Conservation (phyloP, 1,139 yeast species). For the Tardiomyces depauwii region DNA sequence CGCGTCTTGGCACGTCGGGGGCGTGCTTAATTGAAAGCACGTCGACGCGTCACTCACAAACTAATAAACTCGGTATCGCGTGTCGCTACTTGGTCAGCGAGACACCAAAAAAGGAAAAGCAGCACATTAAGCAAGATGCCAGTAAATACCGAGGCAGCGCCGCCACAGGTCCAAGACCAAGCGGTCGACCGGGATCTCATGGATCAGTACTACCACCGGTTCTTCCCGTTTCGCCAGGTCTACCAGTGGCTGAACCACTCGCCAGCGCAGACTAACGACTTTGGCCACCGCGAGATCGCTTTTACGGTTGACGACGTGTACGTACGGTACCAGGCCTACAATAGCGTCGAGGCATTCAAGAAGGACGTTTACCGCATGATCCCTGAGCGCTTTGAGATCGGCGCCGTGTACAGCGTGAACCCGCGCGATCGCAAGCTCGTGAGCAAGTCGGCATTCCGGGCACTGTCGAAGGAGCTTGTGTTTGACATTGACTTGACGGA, state of each 20-base stretch:
- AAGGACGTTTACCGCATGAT: conserved; percentile 57
- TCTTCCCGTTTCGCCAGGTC: conserved; percentile 51
- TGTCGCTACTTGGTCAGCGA: too few species aligned
- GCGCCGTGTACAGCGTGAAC: conserved; percentile 80
- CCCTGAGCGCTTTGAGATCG: conserved; percentile 91
- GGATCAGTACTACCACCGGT: conserved; percentile 47
- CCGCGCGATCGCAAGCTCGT: conserved; percentile 75
- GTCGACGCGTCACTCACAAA: too few species aligned
- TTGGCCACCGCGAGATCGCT: conserved; percentile 88
- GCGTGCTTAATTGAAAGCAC: too few species aligned
- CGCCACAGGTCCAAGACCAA: not conserved
- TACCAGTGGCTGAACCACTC: conserved; percentile 89
- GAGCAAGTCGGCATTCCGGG: conserved; percentile 72
- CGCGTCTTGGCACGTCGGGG: too few species aligned
- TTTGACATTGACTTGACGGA: conserved; percentile 97
- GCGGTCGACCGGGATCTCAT: not conserved
- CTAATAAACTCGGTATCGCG: too few species aligned
- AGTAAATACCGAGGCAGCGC: not conserved
- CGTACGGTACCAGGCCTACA: conserved; percentile 77
- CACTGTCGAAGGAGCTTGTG: conserved; percentile 76
- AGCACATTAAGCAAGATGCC: not conserved
- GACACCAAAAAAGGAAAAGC: not conserved
- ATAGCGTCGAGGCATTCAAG: conserved; percentile 60
- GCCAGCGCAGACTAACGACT: conserved; percentile 48
- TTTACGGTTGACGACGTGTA: conserved; percentile 67